Percentiles rank a stretch among this genome's conserved stretches.
phyloP scores from a whole-genome alignment of 352 stramenopile genomes.

The Globisporangium orthogonon region DNA sequence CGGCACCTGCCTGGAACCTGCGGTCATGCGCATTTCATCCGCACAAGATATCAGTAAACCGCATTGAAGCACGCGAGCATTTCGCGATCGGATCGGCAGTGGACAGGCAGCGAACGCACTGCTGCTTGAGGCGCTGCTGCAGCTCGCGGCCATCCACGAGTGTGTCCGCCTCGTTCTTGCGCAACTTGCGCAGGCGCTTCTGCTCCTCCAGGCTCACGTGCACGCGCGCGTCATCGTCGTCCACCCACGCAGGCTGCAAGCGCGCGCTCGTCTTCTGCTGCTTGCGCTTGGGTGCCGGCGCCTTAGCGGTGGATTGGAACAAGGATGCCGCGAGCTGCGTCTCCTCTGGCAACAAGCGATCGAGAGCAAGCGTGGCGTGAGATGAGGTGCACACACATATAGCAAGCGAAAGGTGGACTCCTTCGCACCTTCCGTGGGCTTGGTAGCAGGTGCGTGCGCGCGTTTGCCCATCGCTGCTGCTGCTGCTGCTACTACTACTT shows the following conservation, averaged over 20 bases:
- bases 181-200: conserved; percentile 74
- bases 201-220: conserved; percentile 66
- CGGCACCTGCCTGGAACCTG: conserved; percentile 51
- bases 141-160: conserved; percentile 66
- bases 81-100: no score
- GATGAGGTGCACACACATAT: not conserved
- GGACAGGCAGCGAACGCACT: conserved; percentile 26
- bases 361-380: not conserved
- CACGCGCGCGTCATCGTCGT: conserved; percentile 81
- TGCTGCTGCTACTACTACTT: no score
- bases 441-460: conserved; percentile 5
- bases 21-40: not conserved
- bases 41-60: not conserved
- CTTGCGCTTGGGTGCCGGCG: conserved; percentile 22
- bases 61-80: not conserved
- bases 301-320: conserved; percentile 25
- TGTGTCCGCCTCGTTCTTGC: conserved; percentile 66
- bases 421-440: conserved; percentile 9
- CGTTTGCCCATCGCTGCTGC: conserved; percentile 3
- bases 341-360: conserved; percentile 29
- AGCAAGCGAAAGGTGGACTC: not conserved
- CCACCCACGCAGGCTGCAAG: conserved; percentile 70
- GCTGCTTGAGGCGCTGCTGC: conserved; percentile 75
- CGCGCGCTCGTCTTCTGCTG: conserved; percentile 19
- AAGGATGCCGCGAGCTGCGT: conserved; percentile 47